These are phyloP conservation scores for Candida sanyiensis DNA, from an alignment of 805 yeast genomes.

Conservation along the genomic window DNA sequence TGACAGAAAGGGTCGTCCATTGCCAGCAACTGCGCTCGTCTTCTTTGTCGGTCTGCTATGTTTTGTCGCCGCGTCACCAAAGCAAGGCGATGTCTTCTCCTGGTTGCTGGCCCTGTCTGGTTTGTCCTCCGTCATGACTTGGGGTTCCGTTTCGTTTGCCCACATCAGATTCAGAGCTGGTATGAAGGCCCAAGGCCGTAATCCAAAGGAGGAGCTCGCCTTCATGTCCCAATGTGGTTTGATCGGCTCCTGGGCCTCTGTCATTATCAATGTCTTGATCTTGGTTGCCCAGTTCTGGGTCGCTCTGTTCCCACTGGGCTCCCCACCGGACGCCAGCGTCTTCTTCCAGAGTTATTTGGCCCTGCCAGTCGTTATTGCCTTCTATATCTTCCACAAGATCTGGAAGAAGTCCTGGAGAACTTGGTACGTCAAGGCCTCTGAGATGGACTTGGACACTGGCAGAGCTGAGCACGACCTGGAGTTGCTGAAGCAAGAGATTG, in stretches of 20 bases:
- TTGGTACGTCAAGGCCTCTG: slow-evolving; percentile 36
- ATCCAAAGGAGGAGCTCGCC: slow-evolving; percentile 55
- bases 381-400: slow-evolving; percentile 36
- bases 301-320: slow-evolving; percentile 40
- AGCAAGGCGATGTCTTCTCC: slow-evolving; percentile 53
- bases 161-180: slow-evolving; percentile 66
- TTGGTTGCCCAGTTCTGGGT: slow-evolving; percentile 78
- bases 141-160: slow-evolving; percentile 69
- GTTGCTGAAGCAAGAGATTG: slow-evolving; percentile 47
- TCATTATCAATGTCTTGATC: slow-evolving; percentile 51
- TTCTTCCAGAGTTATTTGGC: slow-evolving; percentile 38
- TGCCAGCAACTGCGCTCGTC: slow-evolving; percentile 40
- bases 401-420: slow-evolving; percentile 38
- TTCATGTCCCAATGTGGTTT: slow-evolving; percentile 68
- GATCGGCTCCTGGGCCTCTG: slow-evolving; percentile 60
- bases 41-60: slow-evolving; percentile 49
- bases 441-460: slow-evolving; percentile 58
- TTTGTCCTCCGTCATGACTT: slow-evolving; percentile 68
- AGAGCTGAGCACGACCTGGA: slow-evolving; percentile 58
- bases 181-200: slow-evolving; percentile 54
- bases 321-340: slow-evolving; percentile 20
- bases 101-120: slow-evolving; percentile 81
- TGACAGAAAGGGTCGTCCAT: slow-evolving; percentile 49
- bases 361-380: slow-evolving; percentile 34
- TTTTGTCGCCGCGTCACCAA: slow-evolving; percentile 55